Base-by-base conservation (phyloP, 805 yeast genomes). In the Metschnikowia continentalis region DNA sequence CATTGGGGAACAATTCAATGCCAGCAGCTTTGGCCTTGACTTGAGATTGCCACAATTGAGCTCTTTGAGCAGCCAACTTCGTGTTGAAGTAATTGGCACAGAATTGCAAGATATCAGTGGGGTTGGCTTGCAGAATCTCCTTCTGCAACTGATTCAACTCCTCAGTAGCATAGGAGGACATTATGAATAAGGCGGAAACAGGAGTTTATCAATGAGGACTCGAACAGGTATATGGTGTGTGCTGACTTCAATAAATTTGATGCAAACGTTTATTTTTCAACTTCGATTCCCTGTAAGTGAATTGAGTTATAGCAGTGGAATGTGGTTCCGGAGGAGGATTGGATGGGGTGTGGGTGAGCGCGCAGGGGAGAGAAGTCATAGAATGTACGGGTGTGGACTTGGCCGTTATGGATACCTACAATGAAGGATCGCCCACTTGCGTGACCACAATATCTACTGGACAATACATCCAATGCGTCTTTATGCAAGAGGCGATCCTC, bases 1-100 rank as follows among this genome's bases (percentile, higher is more conserved):
- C 71, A 13, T 66, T 58, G 14, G 77, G 75, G 51, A 69, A 76
- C 57, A 80, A 66, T 40, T 70, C 75, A 32, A 82, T 68, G 1
- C 85, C 85, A 35, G 79, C 75, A 1, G 77, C 70, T 42, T 66
- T 68, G 4, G 82, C 83, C 54, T 71, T 72, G 38, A 71, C 62
- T 59, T 76, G 79, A 51, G 76, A 78, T n/a, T 65, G 65, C 80
- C 82, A 80, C 45, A 77, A 67, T 36, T 73, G 75, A 30, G 72
- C 61, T 62, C 88, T 75, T 61, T 84, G 88, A 32, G 77, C 76
- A 57, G 82, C 83, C 52, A 87, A 70, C 52, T 84, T 79, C 45
- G 74, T 65, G 61, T 78, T 79, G 71, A 88, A 88, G 67, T 84
- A 85, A 66, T 83, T 79, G 50, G 88, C 85, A 61, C 91, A 84